A percentile compares a stretch with the other conserved stretches of the same genome.
Conservation (phyloP, 164 flowering plant genomes). For the Berberis thunbergii region DNA sequence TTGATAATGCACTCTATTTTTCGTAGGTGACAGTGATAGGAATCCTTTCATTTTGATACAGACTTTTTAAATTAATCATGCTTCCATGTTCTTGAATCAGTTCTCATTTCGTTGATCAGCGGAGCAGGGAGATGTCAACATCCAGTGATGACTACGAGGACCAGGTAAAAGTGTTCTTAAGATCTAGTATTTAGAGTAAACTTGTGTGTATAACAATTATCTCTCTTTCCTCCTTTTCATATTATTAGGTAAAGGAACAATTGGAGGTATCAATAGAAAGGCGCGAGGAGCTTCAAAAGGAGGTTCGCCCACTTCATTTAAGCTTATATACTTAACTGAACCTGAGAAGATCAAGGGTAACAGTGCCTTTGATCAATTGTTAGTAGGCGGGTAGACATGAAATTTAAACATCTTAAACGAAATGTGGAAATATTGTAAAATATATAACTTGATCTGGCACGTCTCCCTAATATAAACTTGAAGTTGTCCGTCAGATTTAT, state of each 20-base stretch:
- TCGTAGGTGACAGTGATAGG: no score
- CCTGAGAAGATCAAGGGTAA: not conserved
- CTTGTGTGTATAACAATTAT: not conserved
- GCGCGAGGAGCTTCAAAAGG: slow-evolving; percentile 57
- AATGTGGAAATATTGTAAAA: no score
- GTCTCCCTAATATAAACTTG: no score
- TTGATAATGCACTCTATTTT: no score
- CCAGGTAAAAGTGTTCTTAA: slow-evolving; percentile 29
- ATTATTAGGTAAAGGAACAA: slow-evolving; percentile 39
- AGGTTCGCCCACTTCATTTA: slow-evolving; percentile 33
- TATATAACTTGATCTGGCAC: no score
- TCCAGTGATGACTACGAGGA: slow-evolving; percentile 39
- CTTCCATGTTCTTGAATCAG: slow-evolving; percentile 18
- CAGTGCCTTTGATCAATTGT: not conserved
- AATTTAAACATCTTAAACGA: no score
- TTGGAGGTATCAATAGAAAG: slow-evolving; percentile 41
- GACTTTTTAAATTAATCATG: no score
- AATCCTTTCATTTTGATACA: no score
- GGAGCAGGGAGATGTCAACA: slow-evolving; percentile 41
- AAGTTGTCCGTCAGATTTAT: no score
- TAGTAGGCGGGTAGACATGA: not conserved
- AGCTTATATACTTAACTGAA: not conserved
- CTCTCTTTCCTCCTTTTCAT: slow-evolving; percentile 4
- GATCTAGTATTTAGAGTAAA: not conserved
- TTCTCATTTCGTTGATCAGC: slow-evolving; percentile 29